Evolutionary conservation across 1,284 basidiomycete genomes (phyloP).

Genomic region (Austroboletus novae-zelandiae): DNA sequence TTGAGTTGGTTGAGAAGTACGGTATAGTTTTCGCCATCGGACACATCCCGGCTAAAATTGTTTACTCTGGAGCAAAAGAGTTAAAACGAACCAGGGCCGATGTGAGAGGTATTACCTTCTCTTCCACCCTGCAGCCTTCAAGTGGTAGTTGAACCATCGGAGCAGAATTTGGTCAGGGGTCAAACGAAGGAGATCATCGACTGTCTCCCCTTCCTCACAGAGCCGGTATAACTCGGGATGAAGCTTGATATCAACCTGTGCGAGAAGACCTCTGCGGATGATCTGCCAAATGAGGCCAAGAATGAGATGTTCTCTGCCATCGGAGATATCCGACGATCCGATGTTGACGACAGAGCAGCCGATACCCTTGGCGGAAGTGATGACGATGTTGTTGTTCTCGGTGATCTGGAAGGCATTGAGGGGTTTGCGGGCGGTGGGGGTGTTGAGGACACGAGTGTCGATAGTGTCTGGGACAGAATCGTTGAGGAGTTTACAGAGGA

Average conservation of each 20-base stretch:
- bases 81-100: slow-evolving; percentile 5
- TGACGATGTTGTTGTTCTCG: slow-evolving; percentile 99
- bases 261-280: slow-evolving; percentile 90
- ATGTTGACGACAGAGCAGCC: slow-evolving; percentile 99
- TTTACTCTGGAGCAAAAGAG: slow-evolving; percentile 61
- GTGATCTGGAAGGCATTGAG: slow-evolving; percentile 98
- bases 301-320: slow-evolving; percentile 95
- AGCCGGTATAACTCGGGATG: slow-evolving; percentile 96
- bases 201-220: slow-evolving; percentile 94
- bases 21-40: slow-evolving; percentile 97
- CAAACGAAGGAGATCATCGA: slow-evolving; percentile 90
- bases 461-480: slow-evolving; percentile 99
- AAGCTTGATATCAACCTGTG: slow-evolving; percentile 96
- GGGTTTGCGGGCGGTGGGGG: slow-evolving; percentile 70
- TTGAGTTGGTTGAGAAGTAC: slow-evolving; percentile 94
- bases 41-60: slow-evolving; percentile 96
- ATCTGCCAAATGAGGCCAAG: slow-evolving; percentile 99
- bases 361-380: slow-evolving; percentile 96
- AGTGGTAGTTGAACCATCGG: slow-evolving; percentile 98
- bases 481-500: slow-evolving; percentile 98
- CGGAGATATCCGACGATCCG: slow-evolving; percentile 88
- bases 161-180: slow-evolving; percentile 97
- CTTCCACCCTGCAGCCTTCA: slow-evolving; percentile 93
- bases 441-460: slow-evolving; percentile 97
- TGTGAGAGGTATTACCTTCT: slow-evolving; percentile 52